These are phyloP conservation scores for Picea sitchensis DNA, from an alignment of 75 land plant genomes.

Conservation along the genomic window DNA sequence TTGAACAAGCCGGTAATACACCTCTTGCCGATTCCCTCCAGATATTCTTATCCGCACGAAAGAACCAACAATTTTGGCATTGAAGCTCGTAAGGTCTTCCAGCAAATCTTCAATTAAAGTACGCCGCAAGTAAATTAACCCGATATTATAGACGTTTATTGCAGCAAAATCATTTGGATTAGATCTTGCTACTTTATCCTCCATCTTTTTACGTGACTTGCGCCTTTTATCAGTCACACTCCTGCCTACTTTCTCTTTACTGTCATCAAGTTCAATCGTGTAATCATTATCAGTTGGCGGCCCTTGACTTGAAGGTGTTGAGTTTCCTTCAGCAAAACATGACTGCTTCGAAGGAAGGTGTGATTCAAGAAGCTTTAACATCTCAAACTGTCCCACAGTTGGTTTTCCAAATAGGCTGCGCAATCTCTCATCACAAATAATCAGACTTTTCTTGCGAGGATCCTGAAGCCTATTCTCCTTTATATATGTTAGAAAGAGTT, in stretches of 20 bases:
- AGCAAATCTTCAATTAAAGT: constrained; percentile 79
- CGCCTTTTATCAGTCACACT: constrained; percentile 43
- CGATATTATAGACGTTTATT: constrained; percentile 77
- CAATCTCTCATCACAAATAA: constrained; percentile 83
- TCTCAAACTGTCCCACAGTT: constrained; percentile 89
- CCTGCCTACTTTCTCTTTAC: constrained; percentile 27
- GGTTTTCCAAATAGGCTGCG: constrained; percentile 76
- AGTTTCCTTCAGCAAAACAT: constrained; percentile 14
- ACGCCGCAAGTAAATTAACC: constrained; percentile 69
- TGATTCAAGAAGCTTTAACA: constrained; percentile 87
- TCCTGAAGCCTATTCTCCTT: constrained; percentile 83
- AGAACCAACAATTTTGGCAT: constrained; percentile 66
- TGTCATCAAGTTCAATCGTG: constrained; percentile 36
- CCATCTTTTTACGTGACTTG: constrained; percentile 45
- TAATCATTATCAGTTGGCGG: constrained; percentile 34
- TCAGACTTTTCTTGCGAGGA: constrained; percentile 74
- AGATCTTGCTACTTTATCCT: constrained; percentile 34
- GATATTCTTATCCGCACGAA: constrained; percentile 89
- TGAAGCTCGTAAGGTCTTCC: constrained; percentile 50
- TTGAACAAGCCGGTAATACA: constrained; percentile 85
- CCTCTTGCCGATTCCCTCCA: constrained; percentile 73
- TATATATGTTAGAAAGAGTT: constrained; percentile 76
- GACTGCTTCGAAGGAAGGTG: constrained; percentile 61
- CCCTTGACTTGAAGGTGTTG: constrained; percentile 34
- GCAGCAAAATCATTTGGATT: constrained; percentile 90